phyloP scores from a whole-genome alignment of 805 yeast genomes.

The Metschnikowia picachoensis region DNA sequence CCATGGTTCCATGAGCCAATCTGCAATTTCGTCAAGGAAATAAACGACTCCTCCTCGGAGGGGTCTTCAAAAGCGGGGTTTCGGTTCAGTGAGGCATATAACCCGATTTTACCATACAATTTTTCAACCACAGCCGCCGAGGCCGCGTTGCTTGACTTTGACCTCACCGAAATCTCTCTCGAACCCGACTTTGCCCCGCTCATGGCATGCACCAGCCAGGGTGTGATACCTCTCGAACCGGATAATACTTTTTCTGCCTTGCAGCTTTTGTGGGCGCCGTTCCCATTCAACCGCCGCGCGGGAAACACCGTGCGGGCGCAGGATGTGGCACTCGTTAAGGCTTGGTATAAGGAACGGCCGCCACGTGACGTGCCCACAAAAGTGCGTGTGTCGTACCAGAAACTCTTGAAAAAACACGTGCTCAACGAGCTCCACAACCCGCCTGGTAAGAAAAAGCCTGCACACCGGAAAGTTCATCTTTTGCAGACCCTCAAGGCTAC shows the following conservation, averaged over 20 bases:
- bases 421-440: conserved; percentile 62
- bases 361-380: conserved; percentile 63
- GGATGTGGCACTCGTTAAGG: conserved; percentile 80
- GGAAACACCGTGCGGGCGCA: conserved; percentile 79
- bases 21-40: conserved; percentile 44
- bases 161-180: conserved; percentile 25
- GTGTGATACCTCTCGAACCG: conserved; percentile 26
- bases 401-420: conserved; percentile 73
- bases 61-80: conserved; percentile 43
- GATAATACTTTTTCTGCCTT: conserved; percentile 51
- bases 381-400: conserved; percentile 84
- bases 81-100: conserved; percentile 47
- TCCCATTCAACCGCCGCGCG: conserved; percentile 74
- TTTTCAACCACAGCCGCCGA: conserved; percentile 23
- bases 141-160: conserved; percentile 16
- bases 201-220: conserved; percentile 24
- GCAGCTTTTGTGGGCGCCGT: conserved; percentile 74
- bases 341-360: conserved; percentile 75
- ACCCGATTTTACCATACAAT: conserved; percentile 46
- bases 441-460: conserved; percentile 27
- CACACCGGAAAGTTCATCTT: conserved; percentile 48
- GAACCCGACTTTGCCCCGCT: conserved; percentile 49
- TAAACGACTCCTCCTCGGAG: conserved; percentile 24
- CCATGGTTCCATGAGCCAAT: conserved; percentile 65
- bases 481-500: conserved; percentile 68